Conservation (phyloP, 2,329 filamentous ascomycete species). For the Trichophyton equinum region DNA sequence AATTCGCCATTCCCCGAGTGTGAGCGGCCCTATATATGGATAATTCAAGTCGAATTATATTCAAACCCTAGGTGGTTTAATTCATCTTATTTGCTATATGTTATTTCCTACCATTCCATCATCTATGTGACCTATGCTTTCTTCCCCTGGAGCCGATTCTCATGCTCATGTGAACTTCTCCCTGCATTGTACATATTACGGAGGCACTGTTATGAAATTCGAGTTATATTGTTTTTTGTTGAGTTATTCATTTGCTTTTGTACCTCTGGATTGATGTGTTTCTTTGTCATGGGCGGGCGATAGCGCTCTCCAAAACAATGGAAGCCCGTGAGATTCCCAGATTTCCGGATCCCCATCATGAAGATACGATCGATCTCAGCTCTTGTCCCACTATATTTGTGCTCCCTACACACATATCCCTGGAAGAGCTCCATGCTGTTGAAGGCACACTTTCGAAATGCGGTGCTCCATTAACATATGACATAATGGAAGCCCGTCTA, state of each 20-base stretch:
- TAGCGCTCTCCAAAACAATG: not conserved
- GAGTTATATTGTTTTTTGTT: not conserved
- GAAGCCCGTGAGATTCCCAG: not conserved
- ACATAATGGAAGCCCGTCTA: conserved; percentile 58
- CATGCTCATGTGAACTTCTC: not conserved
- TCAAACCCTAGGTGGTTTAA: too few relatives aligned
- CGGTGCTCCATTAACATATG: conserved; percentile 52
- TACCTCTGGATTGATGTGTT: not conserved
- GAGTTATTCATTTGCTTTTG: not conserved
- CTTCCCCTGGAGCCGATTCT: not conserved
- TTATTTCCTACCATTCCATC: too few relatives aligned
- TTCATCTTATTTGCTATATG: not conserved
- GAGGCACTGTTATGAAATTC: not conserved
- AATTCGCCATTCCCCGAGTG: too few relatives aligned
- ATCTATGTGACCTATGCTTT: not conserved
- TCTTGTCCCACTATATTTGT: conserved; percentile 55
- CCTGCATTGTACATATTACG: not conserved
- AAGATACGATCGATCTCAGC: conserved; percentile 8
- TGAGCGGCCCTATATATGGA: too few relatives aligned
- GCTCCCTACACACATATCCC: conserved; percentile 54
- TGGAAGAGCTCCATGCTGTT: conserved; percentile 49
- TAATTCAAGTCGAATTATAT: too few relatives aligned
- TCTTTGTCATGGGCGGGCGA: not conserved
- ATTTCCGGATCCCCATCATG: not conserved
- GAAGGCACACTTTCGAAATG: conserved; percentile 49